These are phyloP conservation scores for Kazachstania sp. DNA, from an alignment of 1,139 yeast species.

Conservation along the genomic window DNA sequence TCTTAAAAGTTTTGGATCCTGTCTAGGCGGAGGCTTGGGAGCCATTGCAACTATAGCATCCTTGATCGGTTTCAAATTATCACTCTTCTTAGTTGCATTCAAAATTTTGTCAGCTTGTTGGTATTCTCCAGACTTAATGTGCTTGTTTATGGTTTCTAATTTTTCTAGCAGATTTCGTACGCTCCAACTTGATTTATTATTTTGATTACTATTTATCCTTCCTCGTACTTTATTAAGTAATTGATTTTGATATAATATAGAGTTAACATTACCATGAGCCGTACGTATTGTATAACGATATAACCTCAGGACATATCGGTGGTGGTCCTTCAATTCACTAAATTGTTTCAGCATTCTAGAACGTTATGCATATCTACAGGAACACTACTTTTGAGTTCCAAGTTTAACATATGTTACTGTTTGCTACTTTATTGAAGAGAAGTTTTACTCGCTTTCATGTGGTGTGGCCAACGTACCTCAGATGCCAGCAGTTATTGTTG, in stretches of 20 bases:
- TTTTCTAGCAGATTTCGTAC: conserved; percentile 13
- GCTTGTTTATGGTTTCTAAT: conserved; percentile 3
- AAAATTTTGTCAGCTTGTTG: conserved; percentile 8
- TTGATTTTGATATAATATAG: conserved; percentile 13
- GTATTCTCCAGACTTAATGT: background rate
- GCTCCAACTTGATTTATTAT: conserved; percentile 24
- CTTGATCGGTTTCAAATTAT: background rate
- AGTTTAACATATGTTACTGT: too few species aligned
- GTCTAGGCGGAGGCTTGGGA: background rate
- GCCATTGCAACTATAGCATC: background rate
- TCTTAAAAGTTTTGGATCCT: background rate
- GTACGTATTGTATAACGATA: conserved; percentile 23
- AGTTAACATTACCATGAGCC: conserved; percentile 10
- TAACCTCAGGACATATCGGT: conserved; percentile 18
- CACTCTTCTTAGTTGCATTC: conserved; percentile 3
- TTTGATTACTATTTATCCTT: conserved; percentile 12
- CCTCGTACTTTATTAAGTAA: conserved; percentile 8
- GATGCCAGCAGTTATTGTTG: too few species aligned
- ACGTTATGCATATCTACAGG: too few species aligned
- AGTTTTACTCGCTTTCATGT: background rate
- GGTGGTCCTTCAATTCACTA: conserved; percentile 24
- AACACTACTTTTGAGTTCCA: too few species aligned
- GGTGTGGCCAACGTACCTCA: background rate
- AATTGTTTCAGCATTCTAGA: conserved; percentile 25
- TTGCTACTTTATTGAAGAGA: too few species aligned